phyloP scores from a whole-genome alignment of 2,329 filamentous ascomycete species.

The Colletotrichum orchidophilum region DNA sequence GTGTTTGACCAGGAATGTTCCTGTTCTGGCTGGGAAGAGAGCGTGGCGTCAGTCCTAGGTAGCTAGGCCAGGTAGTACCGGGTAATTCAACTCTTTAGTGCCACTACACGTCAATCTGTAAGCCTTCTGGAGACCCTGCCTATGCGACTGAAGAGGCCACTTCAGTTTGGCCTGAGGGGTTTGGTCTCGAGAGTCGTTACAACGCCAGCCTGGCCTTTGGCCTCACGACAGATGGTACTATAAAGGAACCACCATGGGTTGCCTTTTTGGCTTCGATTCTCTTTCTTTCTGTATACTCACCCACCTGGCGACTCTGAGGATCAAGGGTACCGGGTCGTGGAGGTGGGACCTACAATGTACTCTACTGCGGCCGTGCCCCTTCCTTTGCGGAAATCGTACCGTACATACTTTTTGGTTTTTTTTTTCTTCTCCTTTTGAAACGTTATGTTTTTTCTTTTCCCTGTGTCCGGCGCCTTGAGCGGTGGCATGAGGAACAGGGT shows the following conservation, averaged over 20 bases:
- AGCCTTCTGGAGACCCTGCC: neutral
- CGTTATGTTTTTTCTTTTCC: neutral
- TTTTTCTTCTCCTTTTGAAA: neutral
- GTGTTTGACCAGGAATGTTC: conserved; percentile 14
- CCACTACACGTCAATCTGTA: neutral
- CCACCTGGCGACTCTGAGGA: conserved; percentile 13
- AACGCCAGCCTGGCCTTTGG: neutral
- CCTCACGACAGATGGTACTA: neutral
- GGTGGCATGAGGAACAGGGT: conserved; percentile 13
- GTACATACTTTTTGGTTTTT: conserved; percentile 4
- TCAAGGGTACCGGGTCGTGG: conserved; percentile 20
- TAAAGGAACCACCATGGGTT: no score
- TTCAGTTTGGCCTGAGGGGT: neutral
- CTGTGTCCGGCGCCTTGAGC: neutral
- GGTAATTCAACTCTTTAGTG: conserved; percentile 28
- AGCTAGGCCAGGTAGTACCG: conserved; percentile 29
- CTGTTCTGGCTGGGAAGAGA: conserved; percentile 18
- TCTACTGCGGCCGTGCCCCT: conserved; percentile 13
- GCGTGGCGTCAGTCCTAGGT: conserved; percentile 28
- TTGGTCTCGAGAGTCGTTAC: neutral
- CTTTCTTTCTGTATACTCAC: conserved; percentile 18
- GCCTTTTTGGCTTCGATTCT: neutral
- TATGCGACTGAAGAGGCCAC: neutral
- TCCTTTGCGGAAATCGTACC: conserved; percentile 1
- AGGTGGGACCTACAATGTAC: conserved; percentile 23